Conservation (phyloP, 768 basidiomycete genomes). For the Krasilnikovozyma curviuscula region DNA sequence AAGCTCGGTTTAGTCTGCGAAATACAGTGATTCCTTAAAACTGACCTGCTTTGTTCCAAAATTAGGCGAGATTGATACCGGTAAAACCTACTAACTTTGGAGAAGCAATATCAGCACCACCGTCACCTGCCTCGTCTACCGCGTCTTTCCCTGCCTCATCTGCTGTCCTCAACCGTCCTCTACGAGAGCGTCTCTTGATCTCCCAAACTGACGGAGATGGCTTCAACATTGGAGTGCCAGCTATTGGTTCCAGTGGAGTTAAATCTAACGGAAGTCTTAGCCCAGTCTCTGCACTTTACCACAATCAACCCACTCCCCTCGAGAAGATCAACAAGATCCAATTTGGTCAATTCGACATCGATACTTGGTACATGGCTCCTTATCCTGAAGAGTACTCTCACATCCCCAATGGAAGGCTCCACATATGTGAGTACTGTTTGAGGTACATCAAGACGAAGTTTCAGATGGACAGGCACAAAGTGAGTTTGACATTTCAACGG, state of each 20-base stretch:
- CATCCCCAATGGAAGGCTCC: slow-evolving; percentile 75
- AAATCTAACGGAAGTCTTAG: background rate
- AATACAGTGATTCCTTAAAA: no score
- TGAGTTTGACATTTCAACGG: slow-evolving; percentile 29
- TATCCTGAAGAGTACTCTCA: slow-evolving; percentile 93
- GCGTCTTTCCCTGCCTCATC: background rate
- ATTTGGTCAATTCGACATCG: slow-evolving; percentile 77
- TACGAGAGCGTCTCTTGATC: background rate
- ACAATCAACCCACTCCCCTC: slow-evolving; percentile 1
- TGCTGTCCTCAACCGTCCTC: background rate
- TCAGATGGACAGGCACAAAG: slow-evolving; percentile 64
- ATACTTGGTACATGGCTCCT: slow-evolving; percentile 97
- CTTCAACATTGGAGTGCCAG: background rate
- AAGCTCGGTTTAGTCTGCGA: no score
- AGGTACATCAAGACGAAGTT: slow-evolving; percentile 92
- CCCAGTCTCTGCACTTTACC: slow-evolving; percentile 32
- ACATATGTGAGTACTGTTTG: slow-evolving; percentile 95
- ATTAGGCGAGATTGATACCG: no score
- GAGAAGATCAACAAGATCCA: slow-evolving; percentile 59
- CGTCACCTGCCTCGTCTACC: background rate
- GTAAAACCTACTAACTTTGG: no score
- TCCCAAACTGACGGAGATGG: background rate
- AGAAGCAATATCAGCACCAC: no score
- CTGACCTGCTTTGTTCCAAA: no score
- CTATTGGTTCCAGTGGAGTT: background rate